Conservation (phyloP, 129 eudicot species). For the carrot (Daucus carota) region DH1_v3.0 NC_030385.2:1753001-1753500, state of each 20-base stretch:
- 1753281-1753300: not conserved
- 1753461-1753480: not conserved
- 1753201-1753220: not conserved
- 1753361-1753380: not conserved
- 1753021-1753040: conserved; percentile 23
- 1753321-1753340: not conserved
- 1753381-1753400: not conserved
- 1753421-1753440: not conserved
- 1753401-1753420: not conserved
- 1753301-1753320: not conserved
- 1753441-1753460: not conserved
- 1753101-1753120: conserved; percentile 19
- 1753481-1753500: not conserved
- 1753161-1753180: not conserved
- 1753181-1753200: not conserved
- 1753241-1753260: not conserved
- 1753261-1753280: not conserved
- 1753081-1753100: conserved; percentile 19
- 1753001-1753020: conserved; percentile 18
- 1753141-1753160: conserved; percentile 21
- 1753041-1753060: conserved; percentile 12
- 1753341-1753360: not conserved
- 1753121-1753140: conserved; percentile 10
- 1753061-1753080: conserved; percentile 19
- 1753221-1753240: not conserved